Percentiles rank a stretch among this genome's conserved stretches.
phyloP scores from a whole-genome alignment of 176 grass and related monocot genomes.

The Lolium perenne region DNA sequence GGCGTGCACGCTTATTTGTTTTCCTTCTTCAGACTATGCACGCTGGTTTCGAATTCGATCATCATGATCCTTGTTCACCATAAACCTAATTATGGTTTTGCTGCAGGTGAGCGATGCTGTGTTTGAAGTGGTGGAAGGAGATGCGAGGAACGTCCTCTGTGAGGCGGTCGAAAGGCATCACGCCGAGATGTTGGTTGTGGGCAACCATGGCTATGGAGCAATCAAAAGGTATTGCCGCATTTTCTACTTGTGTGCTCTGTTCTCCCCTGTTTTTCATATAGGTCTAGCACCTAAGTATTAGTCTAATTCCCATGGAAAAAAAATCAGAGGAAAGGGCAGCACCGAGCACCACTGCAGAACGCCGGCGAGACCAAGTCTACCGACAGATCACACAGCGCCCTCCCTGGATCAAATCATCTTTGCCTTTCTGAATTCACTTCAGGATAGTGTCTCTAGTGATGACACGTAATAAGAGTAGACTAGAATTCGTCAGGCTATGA shows the following conservation, averaged over 20 bases:
- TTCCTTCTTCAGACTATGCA: background rate
- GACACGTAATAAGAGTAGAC: background rate
- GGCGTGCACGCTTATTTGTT: background rate
- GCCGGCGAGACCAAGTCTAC: no score
- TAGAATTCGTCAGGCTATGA: background rate
- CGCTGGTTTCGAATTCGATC: background rate
- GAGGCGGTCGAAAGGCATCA: constrained; percentile 80
- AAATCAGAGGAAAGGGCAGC: no score
- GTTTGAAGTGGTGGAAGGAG: constrained; percentile 74
- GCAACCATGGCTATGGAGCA: constrained; percentile 88
- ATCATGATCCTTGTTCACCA: background rate
- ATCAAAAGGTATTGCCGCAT: constrained; percentile 69
- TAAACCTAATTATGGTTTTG: background rate
- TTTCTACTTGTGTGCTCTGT: background rate
- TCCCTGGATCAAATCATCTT: background rate
- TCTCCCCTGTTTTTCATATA: constrained; percentile 5
- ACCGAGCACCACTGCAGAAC: no score
- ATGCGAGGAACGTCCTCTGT: constrained; percentile 75
- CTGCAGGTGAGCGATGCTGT: constrained; percentile 60
- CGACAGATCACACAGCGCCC: no score
- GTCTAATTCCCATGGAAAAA: background rate
- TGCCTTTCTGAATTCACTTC: background rate
- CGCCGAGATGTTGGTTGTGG: constrained; percentile 80
- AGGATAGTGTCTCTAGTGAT: background rate
- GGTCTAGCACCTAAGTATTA: background rate